A percentile compares a stretch with the other conserved stretches of the same genome.
Evolutionary conservation across 805 yeast genomes (phyloP).

Genomic region (Suhomyces kilbournensis): DNA sequence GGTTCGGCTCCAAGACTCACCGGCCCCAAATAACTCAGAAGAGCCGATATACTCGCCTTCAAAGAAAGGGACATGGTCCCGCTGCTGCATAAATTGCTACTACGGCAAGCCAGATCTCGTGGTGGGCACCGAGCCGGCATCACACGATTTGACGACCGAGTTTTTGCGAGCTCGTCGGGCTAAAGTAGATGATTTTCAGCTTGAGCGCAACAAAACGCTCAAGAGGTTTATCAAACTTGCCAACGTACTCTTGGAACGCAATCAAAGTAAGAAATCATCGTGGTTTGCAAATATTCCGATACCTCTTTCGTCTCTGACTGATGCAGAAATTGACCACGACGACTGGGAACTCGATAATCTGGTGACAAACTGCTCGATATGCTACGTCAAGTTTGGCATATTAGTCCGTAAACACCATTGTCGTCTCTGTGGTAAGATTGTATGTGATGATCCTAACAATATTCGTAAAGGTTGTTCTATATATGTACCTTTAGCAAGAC

Average conservation of each 20-base stretch:
- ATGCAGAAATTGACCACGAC: slow-evolving; percentile 11
- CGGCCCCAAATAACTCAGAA: background rate
- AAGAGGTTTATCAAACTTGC: slow-evolving; percentile 54
- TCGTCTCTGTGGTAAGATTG: slow-evolving; percentile 77
- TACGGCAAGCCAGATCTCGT: slow-evolving; percentile 50
- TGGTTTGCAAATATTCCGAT: background rate
- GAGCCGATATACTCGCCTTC: slow-evolving; percentile 18
- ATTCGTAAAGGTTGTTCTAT: slow-evolving; percentile 62
- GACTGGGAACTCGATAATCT: slow-evolving; percentile 57
- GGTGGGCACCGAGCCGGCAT: slow-evolving; percentile 38
- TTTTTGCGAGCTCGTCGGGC: slow-evolving; percentile 43
- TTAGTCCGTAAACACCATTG: slow-evolving; percentile 83
- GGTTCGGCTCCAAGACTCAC: slow-evolving; percentile 18
- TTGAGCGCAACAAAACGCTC: slow-evolving; percentile 55
- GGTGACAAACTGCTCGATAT: slow-evolving; percentile 57
- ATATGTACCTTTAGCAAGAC: slow-evolving; percentile 53
- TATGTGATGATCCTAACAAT: slow-evolving; percentile 61
- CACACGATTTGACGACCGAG: slow-evolving; percentile 41
- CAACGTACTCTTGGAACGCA: slow-evolving; percentile 21
- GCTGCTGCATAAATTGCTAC: slow-evolving; percentile 68
- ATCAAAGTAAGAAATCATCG: slow-evolving; percentile 5
- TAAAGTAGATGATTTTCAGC: slow-evolving; percentile 46
- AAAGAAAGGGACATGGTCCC: slow-evolving; percentile 58
- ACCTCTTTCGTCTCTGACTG: background rate
- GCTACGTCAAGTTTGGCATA: slow-evolving; percentile 56